Conservation (phyloP, 1,284 basidiomycete genomes). For the Leccinum griseonigrum region DNA sequence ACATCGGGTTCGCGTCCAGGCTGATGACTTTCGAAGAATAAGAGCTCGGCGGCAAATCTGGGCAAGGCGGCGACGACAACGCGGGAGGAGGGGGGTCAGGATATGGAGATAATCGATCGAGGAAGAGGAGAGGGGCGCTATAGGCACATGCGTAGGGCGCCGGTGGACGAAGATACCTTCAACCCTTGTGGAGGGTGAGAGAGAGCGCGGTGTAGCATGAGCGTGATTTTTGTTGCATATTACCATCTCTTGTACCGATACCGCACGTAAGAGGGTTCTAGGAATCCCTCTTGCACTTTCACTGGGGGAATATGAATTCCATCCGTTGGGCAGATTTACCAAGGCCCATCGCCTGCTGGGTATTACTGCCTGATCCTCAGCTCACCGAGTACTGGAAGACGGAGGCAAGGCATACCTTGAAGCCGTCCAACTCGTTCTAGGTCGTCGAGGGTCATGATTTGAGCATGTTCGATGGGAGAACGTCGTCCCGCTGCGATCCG, state of each 20-base stretch:
- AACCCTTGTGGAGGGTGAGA: conserved; percentile 81
- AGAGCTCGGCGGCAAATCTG: no score
- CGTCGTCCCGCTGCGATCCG: conserved; percentile 45
- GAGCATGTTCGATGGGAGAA: conserved; percentile 88
- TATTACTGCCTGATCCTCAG: conserved; percentile 57
- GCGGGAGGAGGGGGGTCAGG: conserved; percentile 40
- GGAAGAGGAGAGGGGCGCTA: conserved; percentile 75
- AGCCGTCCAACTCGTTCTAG: conserved; percentile 66
- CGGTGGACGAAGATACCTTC: conserved; percentile 84
- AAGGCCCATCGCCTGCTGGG: conserved; percentile 45
- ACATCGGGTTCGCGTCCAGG: no score
- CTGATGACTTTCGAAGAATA: no score
- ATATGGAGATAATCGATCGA: conserved; percentile 68
- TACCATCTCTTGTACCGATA: background rate
- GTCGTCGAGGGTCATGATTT: conserved; percentile 76
- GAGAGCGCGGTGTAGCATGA: conserved; percentile 49
- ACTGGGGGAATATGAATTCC: no score
- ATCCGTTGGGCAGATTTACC: conserved; percentile 51
- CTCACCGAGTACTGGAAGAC: background rate
- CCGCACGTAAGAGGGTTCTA: background rate
- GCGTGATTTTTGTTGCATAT: no score
- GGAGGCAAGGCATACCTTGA: conserved; percentile 52
- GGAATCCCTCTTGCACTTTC: no score
- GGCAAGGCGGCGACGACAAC: no score
- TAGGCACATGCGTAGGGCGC: conserved; percentile 78